Conservation (phyloP, 805 yeast genomes). For the Wickerhamomyces subpelliculosus region DNA sequence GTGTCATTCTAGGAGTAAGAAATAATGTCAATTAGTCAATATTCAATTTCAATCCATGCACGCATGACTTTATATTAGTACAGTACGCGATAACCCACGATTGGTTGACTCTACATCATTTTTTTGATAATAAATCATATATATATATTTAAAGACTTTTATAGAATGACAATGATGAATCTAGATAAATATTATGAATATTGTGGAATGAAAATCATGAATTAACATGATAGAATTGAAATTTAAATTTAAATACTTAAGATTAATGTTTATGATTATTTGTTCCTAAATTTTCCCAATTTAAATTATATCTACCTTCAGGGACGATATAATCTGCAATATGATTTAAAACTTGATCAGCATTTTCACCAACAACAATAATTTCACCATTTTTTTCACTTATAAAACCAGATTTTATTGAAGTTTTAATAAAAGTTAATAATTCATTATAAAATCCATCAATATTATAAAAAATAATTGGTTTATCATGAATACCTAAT, state of each 20-base stretch:
- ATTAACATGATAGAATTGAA: not conserved
- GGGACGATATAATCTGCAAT: conserved; percentile 59
- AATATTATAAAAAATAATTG: conserved; percentile 70
- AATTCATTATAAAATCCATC: conserved; percentile 76
- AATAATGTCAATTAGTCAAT: too few species aligned
- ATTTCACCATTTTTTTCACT: conserved; percentile 60
- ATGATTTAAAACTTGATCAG: conserved; percentile 59
- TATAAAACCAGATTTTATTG: conserved; percentile 63
- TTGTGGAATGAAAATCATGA: too few species aligned
- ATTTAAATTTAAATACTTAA: not conserved
- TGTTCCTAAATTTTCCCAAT: conserved; percentile 46
- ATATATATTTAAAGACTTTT: too few species aligned
- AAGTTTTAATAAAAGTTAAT: conserved; percentile 49
- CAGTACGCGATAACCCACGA: too few species aligned
- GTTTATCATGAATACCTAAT: conserved; percentile 77
- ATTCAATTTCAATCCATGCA: too few species aligned
- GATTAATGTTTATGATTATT: not conserved
- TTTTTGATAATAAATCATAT: too few species aligned
- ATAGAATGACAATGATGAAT: too few species aligned
- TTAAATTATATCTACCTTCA: conserved; percentile 64
- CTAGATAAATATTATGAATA: too few species aligned
- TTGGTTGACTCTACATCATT: too few species aligned
- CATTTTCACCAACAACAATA: conserved; percentile 58
- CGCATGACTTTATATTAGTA: too few species aligned
- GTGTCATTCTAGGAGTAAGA: too few species aligned